A percentile compares a stretch with the other conserved stretches of the same genome.
phyloP scores from a whole-genome alignment of 1,284 basidiomycete species.

The Malassezia cuniculi region DNA sequence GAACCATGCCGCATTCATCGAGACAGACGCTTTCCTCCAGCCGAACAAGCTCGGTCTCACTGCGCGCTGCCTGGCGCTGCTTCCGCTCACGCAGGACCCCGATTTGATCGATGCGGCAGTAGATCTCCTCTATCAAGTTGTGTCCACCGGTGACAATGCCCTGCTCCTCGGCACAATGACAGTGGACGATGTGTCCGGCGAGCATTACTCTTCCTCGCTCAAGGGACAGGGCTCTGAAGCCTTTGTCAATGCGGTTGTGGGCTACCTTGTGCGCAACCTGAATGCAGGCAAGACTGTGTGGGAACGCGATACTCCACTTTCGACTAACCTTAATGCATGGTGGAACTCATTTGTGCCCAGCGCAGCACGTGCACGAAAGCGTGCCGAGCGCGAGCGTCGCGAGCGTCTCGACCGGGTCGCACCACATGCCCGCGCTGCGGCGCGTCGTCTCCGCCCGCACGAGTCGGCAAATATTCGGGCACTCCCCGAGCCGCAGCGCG shows the following conservation, averaged over 20 bases:
- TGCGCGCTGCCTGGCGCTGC: slow-evolving; percentile 26
- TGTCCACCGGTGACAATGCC: slow-evolving; percentile 30
- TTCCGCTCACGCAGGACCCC: slow-evolving; percentile 29
- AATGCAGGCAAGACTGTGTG: slow-evolving; percentile 26
- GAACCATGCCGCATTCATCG: slow-evolving; percentile 29
- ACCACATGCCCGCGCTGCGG: background rate
- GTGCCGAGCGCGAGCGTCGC: slow-evolving; percentile 14
- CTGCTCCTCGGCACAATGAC: slow-evolving; percentile 19
- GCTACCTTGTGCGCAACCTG: slow-evolving; percentile 25
- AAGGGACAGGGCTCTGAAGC: background rate
- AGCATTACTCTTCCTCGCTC: background rate
- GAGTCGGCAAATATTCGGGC: slow-evolving; percentile 19
- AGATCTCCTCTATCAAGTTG: slow-evolving; percentile 36
- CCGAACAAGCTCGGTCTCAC: slow-evolving; percentile 17
- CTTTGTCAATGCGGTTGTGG: slow-evolving; percentile 12
- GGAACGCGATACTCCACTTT: slow-evolving; percentile 22
- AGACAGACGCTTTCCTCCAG: slow-evolving; percentile 12
- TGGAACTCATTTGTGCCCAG: slow-evolving; percentile 7
- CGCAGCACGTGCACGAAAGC: slow-evolving; percentile 1
- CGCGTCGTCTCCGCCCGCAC: slow-evolving; percentile 3
- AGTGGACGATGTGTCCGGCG: background rate
- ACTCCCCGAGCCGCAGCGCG: slow-evolving; percentile 34
- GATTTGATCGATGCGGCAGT: slow-evolving; percentile 34
- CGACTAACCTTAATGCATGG: slow-evolving; percentile 12
- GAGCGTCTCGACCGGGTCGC: slow-evolving; percentile 1